These are phyloP conservation scores for Rubia occidens DNA, from an alignment of 305 asterid genomes.

Conservation along the genomic window DNA sequence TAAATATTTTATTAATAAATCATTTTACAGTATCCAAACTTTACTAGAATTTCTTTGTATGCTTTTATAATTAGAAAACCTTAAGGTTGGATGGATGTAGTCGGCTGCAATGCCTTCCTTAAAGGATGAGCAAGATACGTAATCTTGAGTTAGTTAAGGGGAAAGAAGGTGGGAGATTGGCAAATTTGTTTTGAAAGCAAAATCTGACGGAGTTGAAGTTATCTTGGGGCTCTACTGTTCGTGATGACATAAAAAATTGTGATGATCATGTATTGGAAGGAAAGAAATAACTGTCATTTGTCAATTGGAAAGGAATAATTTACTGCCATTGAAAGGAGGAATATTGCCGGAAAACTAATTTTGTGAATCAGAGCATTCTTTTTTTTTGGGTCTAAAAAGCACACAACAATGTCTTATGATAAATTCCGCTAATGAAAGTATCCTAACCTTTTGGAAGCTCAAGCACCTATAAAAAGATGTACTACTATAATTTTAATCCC, in stretches of 20 bases:
- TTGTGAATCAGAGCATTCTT: too few species aligned
- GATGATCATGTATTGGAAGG: neutral
- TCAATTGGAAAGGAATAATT: too few species aligned
- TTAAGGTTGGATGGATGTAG: neutral
- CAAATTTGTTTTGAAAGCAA: neutral
- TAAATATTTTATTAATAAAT: too few species aligned
- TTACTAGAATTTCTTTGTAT: neutral
- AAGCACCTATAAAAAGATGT: too few species aligned
- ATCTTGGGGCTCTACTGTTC: neutral
- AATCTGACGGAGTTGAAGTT: neutral
- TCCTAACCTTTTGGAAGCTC: too few species aligned
- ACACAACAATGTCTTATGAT: too few species aligned
- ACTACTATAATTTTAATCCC: too few species aligned
- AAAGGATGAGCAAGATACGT: neutral
- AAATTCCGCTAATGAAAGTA: too few species aligned
- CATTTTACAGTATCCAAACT: neutral
- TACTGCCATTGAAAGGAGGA: too few species aligned
- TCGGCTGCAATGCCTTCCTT: neutral
- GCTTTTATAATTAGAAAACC: neutral
- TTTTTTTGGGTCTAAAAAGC: too few species aligned
- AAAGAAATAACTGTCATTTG: too few species aligned
- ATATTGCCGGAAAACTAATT: too few species aligned
- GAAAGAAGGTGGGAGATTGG: neutral
- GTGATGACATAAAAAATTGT: neutral
- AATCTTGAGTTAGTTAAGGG: neutral